Conservation (phyloP, 495 filamentous ascomycete species). For the Penicillium dipodomyicola region DNA sequence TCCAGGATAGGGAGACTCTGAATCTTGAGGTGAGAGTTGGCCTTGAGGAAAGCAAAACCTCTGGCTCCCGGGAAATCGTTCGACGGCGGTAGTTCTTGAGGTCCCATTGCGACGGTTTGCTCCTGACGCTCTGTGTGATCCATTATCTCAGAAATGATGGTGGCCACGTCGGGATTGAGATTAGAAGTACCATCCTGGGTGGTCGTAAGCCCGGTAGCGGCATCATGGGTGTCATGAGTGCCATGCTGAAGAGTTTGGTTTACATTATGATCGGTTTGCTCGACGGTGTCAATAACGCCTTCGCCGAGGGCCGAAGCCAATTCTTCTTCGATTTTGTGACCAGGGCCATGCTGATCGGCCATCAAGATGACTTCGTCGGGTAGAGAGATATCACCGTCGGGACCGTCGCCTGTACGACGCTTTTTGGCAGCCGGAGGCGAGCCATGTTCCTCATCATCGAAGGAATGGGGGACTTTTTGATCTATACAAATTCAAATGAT, state of each 20-base stretch:
- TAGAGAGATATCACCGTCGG: constrained; percentile 25
- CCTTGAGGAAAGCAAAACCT: constrained; percentile 48
- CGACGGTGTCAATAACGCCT: constrained; percentile 31
- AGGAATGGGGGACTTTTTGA: constrained; percentile 34
- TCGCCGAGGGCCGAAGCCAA: constrained; percentile 40
- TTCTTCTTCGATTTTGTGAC: constrained; percentile 44
- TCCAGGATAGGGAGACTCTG: constrained; percentile 71
- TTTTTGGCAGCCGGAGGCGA: constrained; percentile 45
- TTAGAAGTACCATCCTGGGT: constrained; percentile 24
- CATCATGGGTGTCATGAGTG: constrained; percentile 15
- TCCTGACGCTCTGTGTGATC: constrained; percentile 50
- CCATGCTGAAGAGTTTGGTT: constrained; percentile 23
- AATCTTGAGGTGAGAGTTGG: constrained; percentile 59
- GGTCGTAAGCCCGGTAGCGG: constrained; percentile 8
- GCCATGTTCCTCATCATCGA: constrained; percentile 36
- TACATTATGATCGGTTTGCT: constrained; percentile 19
- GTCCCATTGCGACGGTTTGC: constrained; percentile 42
- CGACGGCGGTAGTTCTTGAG: constrained; percentile 35
- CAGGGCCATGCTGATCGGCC: constrained; percentile 29
- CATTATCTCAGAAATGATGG: constrained; percentile 47
- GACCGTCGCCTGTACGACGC: constrained; percentile 38
- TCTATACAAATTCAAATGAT: constrained; percentile 5
- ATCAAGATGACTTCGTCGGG: constrained; percentile 18
- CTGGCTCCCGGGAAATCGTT: constrained; percentile 33
- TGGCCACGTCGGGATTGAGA: constrained; percentile 35